These are phyloP conservation scores for Eutrema yunnanense DNA, from an alignment of 345 rosid genomes.

Conservation along the genomic window DNA sequence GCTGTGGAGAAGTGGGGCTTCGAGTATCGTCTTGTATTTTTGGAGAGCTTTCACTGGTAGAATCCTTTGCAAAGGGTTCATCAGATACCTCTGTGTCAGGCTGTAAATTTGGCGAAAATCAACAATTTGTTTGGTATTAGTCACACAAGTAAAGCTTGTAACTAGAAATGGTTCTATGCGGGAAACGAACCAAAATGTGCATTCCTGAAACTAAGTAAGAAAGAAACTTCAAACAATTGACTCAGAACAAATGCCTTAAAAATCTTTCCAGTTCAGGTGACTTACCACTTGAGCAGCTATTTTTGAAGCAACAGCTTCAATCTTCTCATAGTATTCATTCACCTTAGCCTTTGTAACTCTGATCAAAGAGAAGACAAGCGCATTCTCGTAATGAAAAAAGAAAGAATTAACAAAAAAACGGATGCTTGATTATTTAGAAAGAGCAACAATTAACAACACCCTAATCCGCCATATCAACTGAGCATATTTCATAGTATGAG, in stretches of 20 bases:
- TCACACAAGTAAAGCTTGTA: neutral
- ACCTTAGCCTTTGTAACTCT: conserved; percentile 67
- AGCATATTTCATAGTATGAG: neutral
- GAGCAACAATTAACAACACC: neutral
- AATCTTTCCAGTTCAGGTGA: neutral
- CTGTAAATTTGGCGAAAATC: conserved; percentile 23
- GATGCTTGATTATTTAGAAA: no score
- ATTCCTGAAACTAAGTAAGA: neutral
- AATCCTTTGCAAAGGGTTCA: conserved; percentile 32
- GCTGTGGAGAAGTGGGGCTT: conserved; percentile 50
- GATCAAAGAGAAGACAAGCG: neutral
- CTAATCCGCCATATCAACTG: neutral
- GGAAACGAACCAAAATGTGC: neutral
- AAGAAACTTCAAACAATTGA: neutral
- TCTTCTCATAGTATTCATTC: conserved; percentile 75
- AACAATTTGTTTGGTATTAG: neutral
- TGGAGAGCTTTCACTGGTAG: conserved; percentile 36
- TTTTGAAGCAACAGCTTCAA: conserved; percentile 66
- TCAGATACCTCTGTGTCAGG: conserved; percentile 35
- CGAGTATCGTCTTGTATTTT: conserved; percentile 37
- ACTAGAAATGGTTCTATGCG: neutral
- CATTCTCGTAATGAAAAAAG: neutral
- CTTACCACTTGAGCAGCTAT: conserved; percentile 48
- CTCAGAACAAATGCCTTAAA: neutral
- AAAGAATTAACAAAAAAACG: neutral